Percentiles rank a stretch among this genome's conserved stretches.
Conservation (phyloP, 2,329 filamentous ascomycete genomes). For the Calonectria hawksworthii region DNA sequence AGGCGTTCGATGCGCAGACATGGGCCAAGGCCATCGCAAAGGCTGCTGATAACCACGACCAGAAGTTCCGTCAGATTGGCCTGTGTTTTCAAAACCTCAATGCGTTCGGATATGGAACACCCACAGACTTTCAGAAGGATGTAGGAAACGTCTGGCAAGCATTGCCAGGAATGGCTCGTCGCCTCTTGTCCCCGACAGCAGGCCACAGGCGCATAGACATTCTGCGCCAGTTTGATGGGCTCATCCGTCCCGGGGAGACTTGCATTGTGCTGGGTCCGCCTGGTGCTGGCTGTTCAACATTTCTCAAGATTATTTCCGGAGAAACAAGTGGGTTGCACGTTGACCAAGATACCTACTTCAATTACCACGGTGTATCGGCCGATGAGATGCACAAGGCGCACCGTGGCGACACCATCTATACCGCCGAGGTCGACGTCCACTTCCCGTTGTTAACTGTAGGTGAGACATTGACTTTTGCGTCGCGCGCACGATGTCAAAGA, state of each 20-base stretch:
- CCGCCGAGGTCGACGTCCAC: constrained; percentile 20
- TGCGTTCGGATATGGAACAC: constrained; percentile 17
- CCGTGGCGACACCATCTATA: constrained; percentile 13
- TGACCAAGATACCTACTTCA: constrained; percentile 3
- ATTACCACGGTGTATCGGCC: constrained; percentile 18
- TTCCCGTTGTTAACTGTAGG: constrained; percentile 12
- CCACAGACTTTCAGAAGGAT: constrained; percentile 20
- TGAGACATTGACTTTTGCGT: constrained; percentile 20
- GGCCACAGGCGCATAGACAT: constrained; percentile 12
- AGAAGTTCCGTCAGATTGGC: constrained; percentile 14
- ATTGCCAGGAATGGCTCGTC: constrained; percentile 4
- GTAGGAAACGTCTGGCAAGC: constrained; percentile 18
- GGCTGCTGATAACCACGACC: background rate
- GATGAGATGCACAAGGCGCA: constrained; percentile 18
- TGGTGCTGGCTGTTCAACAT: constrained; percentile 11
- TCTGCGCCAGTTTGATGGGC: constrained; percentile 1
- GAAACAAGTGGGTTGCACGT: constrained; percentile 14
- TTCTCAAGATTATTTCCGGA: constrained; percentile 18
- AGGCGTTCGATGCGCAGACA: background rate
- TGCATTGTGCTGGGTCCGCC: constrained; percentile 13
- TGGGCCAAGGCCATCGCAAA: constrained; percentile 10
- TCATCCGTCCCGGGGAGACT: constrained; percentile 19
- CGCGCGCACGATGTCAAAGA: constrained; percentile 6
- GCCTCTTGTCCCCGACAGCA: background rate
- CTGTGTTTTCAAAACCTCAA: constrained; percentile 20